Percentiles rank a stretch among this genome's conserved stretches.
Conservation (phyloP, 2,329 filamentous ascomycete species). For the Arthrobotrys megalospora region DNA sequence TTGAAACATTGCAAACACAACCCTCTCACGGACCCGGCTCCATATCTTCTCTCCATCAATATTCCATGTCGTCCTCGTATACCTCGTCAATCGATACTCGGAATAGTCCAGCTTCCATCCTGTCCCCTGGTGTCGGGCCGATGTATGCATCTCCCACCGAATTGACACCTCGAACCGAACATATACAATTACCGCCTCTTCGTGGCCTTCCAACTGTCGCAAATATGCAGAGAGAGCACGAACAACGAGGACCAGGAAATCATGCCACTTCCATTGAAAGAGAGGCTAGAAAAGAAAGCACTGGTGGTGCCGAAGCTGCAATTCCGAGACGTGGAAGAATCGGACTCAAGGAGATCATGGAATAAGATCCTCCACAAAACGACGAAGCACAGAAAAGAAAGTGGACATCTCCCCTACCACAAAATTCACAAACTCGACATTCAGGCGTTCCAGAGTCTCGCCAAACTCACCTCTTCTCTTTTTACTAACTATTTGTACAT, state of each 20-base stretch:
- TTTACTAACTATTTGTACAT: slow-evolving; percentile 23
- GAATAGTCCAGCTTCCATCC: slow-evolving; percentile 48
- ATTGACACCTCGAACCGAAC: slow-evolving; percentile 52
- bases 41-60: slow-evolving; percentile 53
- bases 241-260: slow-evolving; percentile 32
- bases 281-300: slow-evolving; percentile 17
- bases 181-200: slow-evolving; percentile 53
- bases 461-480: slow-evolving; percentile 2
- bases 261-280: slow-evolving; percentile 29
- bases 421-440: not conserved
- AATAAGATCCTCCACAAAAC: slow-evolving; percentile 17
- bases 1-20: slow-evolving; percentile 44
- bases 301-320: slow-evolving; percentile 15
- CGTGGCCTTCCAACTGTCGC: slow-evolving; percentile 31
- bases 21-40: slow-evolving; percentile 33
- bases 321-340: slow-evolving; percentile 50
- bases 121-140: slow-evolving; percentile 54
- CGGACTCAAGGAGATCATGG: slow-evolving; percentile 57
- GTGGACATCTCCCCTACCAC: not conserved
- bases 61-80: slow-evolving; percentile 57
- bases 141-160: slow-evolving; percentile 58
- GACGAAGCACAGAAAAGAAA: not conserved
- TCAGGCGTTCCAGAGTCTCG: not conserved
- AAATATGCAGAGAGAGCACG: slow-evolving; percentile 45
- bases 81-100: slow-evolving; percentile 52